phyloP scores from a whole-genome alignment of 306 rosid species.

The Begonia fuchsioides region DNA sequence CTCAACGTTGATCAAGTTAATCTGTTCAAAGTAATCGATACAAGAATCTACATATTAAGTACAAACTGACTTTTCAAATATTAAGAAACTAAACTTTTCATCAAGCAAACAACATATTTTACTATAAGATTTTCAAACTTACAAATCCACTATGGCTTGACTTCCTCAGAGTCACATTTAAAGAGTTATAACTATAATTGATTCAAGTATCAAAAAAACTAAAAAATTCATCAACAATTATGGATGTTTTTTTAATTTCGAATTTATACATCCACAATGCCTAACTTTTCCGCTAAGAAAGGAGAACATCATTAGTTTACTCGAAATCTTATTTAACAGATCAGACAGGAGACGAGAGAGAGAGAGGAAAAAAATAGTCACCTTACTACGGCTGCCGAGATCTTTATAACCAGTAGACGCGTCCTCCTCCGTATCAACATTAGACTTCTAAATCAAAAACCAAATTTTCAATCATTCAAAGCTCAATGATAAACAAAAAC shows the following conservation, averaged over 20 bases:
- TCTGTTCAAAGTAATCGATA: conserved; percentile 19
- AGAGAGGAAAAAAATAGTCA: conserved; percentile 5
- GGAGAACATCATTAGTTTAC: neutral
- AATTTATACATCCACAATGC: neutral
- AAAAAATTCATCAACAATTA: too few relatives aligned
- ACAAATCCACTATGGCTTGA: too few relatives aligned
- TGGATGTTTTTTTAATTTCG: neutral
- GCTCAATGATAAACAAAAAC: neutral
- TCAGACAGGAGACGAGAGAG: too few relatives aligned
- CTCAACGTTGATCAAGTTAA: conserved; percentile 24
- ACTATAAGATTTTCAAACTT: neutral
- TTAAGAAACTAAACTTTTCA: conserved; percentile 1
- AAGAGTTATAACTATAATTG: neutral
- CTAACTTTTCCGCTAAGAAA: neutral
- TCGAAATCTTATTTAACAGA: too few relatives aligned
- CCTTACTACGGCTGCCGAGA: conserved; percentile 90
- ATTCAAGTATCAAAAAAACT: neutral
- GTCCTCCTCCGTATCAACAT: conserved; percentile 21
- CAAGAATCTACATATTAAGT: neutral
- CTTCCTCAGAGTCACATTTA: too few relatives aligned
- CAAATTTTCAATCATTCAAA: conserved; percentile 7
- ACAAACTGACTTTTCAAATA: too few relatives aligned
- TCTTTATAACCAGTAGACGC: conserved; percentile 35
- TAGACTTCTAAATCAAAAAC: conserved; percentile 34
- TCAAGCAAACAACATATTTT: neutral